Evolutionary conservation across 2,329 filamentous ascomycete genomes (phyloP), one percentile per base, ranked within the genome.

Genomic region (Drechslerella stenobrocha): DNA sequence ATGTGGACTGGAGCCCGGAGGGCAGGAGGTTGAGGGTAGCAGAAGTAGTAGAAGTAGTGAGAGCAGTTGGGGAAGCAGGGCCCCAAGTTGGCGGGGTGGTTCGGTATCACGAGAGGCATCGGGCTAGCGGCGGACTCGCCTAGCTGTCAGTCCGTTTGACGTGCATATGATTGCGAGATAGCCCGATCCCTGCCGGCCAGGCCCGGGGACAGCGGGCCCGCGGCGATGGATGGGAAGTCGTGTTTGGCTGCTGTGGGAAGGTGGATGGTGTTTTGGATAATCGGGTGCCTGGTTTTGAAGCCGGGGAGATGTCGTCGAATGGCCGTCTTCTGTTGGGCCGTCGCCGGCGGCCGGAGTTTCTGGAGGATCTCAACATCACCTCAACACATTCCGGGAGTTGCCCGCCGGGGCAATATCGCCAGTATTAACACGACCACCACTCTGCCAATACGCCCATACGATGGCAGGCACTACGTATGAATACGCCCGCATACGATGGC

Each of bases 31-130:
- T n/a, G n/a, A n/a, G n/a, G n/a, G n/a, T n/a, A n/a, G n/a, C n/a
- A n/a, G n/a, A n/a, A n/a, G n/a, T n/a, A n/a, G n/a, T n/a, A n/a
- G n/a, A n/a, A n/a, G n/a, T n/a, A n/a, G n/a, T n/a, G n/a, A n/a
- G n/a, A n/a, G n/a, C n/a, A n/a, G n/a, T n/a, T n/a, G n/a, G n/a
- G n/a, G n/a, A n/a, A n/a, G n/a, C n/a, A n/a, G n/a, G n/a, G n/a
- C n/a, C n/a, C n/a, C n/a, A n/a, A n/a, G n/a, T n/a, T n/a, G n/a
- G 44, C 22, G 28, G 23, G 51, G 44, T 44, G 55, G 26, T 50
- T 67, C 63, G 63, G 63, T 45, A 67, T 67, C 63, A 67, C 63
- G 63, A 67, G 55, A 58, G 40, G 20, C 9, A 42, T 13, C 22
- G 24, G 30, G 40, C 24, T 28, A 48, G 45, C 22, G 37, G 28